Conservation (phyloP, 768 basidiomycete species). For the Coprinellus aureogranulatus region DNA sequence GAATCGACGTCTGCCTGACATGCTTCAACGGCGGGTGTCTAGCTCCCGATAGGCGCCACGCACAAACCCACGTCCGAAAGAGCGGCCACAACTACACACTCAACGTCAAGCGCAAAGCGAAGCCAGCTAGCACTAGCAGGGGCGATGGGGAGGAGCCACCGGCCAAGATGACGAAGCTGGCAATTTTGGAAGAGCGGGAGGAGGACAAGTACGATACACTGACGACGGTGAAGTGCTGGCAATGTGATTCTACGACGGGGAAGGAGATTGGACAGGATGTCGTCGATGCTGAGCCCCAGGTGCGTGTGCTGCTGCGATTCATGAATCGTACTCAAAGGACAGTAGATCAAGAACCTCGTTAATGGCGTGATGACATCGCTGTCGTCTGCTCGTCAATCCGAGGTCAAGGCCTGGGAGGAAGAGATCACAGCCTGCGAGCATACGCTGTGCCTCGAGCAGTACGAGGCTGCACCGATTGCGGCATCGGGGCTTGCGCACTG, state of each 20-base stretch:
- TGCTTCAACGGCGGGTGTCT: slow-evolving; percentile 97
- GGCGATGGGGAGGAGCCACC: slow-evolving; percentile 79
- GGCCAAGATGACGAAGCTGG: slow-evolving; percentile 83
- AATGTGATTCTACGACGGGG: slow-evolving; percentile 55
- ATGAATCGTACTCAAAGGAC: background rate
- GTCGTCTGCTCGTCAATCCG: slow-evolving; percentile 88
- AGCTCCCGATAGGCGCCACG: slow-evolving; percentile 62
- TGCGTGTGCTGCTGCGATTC: slow-evolving; percentile 14
- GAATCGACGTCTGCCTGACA: slow-evolving; percentile 83
- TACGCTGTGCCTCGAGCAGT: slow-evolving; percentile 46
- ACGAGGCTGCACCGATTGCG: slow-evolving; percentile 43
- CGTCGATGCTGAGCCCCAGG: slow-evolving; percentile 34
- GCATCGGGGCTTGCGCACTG: slow-evolving; percentile 77
- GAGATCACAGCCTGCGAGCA: slow-evolving; percentile 89
- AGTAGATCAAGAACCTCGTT: slow-evolving; percentile 53
- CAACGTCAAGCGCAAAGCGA: slow-evolving; percentile 74
- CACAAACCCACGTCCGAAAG: slow-evolving; percentile 67
- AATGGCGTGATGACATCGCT: slow-evolving; percentile 75
- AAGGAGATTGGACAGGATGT: slow-evolving; percentile 35
- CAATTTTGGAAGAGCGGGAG: slow-evolving; percentile 82
- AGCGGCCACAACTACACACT: slow-evolving; percentile 73
- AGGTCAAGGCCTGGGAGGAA: slow-evolving; percentile 98
- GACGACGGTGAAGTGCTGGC: slow-evolving; percentile 74
- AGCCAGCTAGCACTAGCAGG: slow-evolving; percentile 64
- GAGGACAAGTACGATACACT: slow-evolving; percentile 81